Evolutionary conservation across 2,329 filamentous ascomycete species (phyloP), one percentile per base, ranked within the genome.

Genomic region (Mycosphaerelloides madeirae): DNA sequence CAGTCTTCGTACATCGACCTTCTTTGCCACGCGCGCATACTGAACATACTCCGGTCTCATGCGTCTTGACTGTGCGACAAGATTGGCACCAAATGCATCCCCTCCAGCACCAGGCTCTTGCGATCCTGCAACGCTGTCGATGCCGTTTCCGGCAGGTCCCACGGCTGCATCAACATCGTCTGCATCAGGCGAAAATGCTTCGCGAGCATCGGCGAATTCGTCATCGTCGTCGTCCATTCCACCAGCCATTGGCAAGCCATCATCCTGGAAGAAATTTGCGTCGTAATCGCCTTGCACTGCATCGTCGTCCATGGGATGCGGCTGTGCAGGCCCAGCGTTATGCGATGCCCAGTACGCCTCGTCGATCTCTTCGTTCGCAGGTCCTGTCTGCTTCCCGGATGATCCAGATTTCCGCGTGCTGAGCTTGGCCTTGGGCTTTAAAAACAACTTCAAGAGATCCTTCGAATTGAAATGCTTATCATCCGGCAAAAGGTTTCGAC

Each of bases 401-500:
- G 29, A 16, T 18, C 52, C 71, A 34, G 74, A 69, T 51, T 77
- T 81, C 37, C 82, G 78, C 45, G 81, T 79, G 34, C 85, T 82
- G 67, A 96, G 79, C 32, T 85, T 84, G 9, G 90, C 88, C 65
- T 90, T 95, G 20, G 93, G 93, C 66, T 98, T 98, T 20, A 97
- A 76, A 76, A 97, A 98, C 1, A 98, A 77, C 39, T 82, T 85
- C 6, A 97, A 74, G 0, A 98, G 75, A 54, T 95, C 87, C 62
- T 85, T 86, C 7, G 91, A 97, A 70, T 90, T 95, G 73, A 98
- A 97, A 65, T 97, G 90, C 68, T 96, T 96, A 69, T 98, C 93
- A 61, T 98, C 93, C 2, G 94, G 91, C 3, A 98, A 80, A 3
- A 98, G 77, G 63, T 98, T 95, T 38, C 88, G 80, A 1, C 85